phyloP scores from a whole-genome alignment of 176 grass and related monocot genomes.

The Cocos nucifera region DNA sequence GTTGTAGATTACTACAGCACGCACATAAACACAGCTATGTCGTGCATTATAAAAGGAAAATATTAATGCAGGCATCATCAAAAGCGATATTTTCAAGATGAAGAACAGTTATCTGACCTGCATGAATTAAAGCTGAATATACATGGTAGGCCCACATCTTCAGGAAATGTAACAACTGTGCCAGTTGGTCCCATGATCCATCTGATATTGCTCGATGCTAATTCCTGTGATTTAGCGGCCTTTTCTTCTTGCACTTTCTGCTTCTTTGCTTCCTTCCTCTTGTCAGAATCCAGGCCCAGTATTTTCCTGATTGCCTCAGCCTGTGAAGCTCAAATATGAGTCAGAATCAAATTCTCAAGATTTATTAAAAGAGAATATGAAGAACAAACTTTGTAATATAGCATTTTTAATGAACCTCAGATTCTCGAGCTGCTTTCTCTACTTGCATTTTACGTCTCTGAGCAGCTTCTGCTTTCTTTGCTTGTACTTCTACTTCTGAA shows the following conservation, averaged over 20 bases:
- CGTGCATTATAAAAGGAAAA: neutral
- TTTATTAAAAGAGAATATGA: neutral
- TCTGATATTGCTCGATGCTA: constrained; percentile 39
- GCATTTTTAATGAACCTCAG: constrained; percentile 41
- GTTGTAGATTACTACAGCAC: no score
- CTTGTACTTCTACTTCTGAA: constrained; percentile 70
- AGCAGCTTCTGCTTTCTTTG: constrained; percentile 76
- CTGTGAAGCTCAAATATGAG: constrained; percentile 17
- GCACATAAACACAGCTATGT: no score
- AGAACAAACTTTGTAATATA: neutral
- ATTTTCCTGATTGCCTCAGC: constrained; percentile 76
- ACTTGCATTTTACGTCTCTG: constrained; percentile 99
- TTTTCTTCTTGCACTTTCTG: constrained; percentile 47
- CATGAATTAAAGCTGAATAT: constrained; percentile 58
- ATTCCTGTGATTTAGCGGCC: constrained; percentile 31
- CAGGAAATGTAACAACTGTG: constrained; percentile 54
- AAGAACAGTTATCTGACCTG: constrained; percentile 25
- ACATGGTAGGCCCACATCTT: constrained; percentile 49
- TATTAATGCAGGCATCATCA: no score
- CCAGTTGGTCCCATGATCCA: constrained; percentile 46
- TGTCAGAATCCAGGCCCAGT: constrained; percentile 55
- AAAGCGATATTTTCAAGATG: neutral
- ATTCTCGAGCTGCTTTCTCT: constrained; percentile 78
- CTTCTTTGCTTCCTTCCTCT: constrained; percentile 66
- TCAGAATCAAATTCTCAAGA: neutral